Percentiles rank a stretch among this genome's conserved stretches.
These are phyloP conservation scores for Nymphaea colorata DNA, from an alignment of 164 flowering plant species.

Conservation along the genomic window DNA sequence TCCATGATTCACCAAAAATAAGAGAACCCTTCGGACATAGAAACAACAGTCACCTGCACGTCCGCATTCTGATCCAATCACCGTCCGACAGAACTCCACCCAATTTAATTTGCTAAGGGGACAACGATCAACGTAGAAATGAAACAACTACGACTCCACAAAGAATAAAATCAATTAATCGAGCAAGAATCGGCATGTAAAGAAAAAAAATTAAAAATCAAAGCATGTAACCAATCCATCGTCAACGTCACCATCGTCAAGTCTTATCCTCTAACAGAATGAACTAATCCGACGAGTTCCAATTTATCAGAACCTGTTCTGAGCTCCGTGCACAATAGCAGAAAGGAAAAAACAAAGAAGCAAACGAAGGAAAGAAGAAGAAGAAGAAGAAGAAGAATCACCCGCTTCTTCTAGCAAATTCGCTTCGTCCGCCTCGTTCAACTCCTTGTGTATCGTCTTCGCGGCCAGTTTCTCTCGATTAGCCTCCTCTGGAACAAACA, in stretches of 20 bases:
- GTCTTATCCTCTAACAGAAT: too few relatives aligned
- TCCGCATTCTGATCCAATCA: too few relatives aligned
- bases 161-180: too few relatives aligned
- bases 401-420: constrained; percentile 88
- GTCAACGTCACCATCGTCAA: background rate
- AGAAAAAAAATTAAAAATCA: too few relatives aligned
- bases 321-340: background rate
- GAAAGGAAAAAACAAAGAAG: background rate
- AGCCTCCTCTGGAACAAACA: constrained; percentile 34
- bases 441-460: constrained; percentile 33
- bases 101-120: too few relatives aligned
- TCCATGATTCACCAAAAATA: too few relatives aligned
- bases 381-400: constrained; percentile 8
- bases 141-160: too few relatives aligned
- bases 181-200: too few relatives aligned
- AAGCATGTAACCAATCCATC: background rate
- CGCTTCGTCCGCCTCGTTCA: constrained; percentile 62
- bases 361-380: constrained; percentile 2
- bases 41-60: too few relatives aligned
- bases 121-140: too few relatives aligned
- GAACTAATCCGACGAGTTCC: background rate
- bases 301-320: background rate
- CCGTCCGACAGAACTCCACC: too few relatives aligned
- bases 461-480: constrained; percentile 34
- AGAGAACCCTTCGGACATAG: too few relatives aligned